Base-by-base conservation (phyloP, 345 rosid genomes). In the Eucalyptus marginata region DNA sequence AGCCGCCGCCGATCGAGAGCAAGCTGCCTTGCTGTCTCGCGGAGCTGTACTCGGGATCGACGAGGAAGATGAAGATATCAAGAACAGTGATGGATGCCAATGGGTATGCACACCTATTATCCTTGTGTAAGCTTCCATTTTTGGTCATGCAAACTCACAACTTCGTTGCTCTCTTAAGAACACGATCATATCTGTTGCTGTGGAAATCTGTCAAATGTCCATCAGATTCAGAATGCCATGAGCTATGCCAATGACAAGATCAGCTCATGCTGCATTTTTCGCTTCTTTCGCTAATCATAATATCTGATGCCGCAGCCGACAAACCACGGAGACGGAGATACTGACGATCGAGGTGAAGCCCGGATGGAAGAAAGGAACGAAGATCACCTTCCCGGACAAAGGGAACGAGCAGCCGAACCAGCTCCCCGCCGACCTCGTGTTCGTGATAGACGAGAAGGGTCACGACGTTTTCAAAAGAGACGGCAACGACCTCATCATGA, bases 351-450 rank as follows among this genome's bases (percentile, higher is more conserved):
- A 93, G 52, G 98, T 98, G 89, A 97, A 98, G 92, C 99, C 99
- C 1, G 99, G 99, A 49, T 97, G 99, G 99, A 98, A 98, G 93
- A 97, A 95, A 90, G 99, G 99, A 50, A 98, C 99, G 6, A 98
- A 98, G 94, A 93, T 98, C 49, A 97, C 97, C 16, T 98, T 98
- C 92, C 97, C 96, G 0, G 99, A 97, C 76, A 98, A 98, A 91
- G 99, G 99, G 46, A 98, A 98, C 13, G 99, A 98, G 92, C 98
- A 93, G 94, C 92, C 94, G 86, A 95, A 96, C 90, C 99, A 95
- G 49, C 95, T 95, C 51, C 96, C 99, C 54, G 99, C 99, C 36
- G 99, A 98, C 87, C 95, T 98, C 13, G 96, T 95, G 86, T 97
- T 98, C 88, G 90, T 96, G 8, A 97, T 97, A 29, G 99, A 97